These are phyloP conservation scores for Monosporascus ibericus DNA, from an alignment of 2,329 filamentous ascomycete genomes.

Conservation along the genomic window DNA sequence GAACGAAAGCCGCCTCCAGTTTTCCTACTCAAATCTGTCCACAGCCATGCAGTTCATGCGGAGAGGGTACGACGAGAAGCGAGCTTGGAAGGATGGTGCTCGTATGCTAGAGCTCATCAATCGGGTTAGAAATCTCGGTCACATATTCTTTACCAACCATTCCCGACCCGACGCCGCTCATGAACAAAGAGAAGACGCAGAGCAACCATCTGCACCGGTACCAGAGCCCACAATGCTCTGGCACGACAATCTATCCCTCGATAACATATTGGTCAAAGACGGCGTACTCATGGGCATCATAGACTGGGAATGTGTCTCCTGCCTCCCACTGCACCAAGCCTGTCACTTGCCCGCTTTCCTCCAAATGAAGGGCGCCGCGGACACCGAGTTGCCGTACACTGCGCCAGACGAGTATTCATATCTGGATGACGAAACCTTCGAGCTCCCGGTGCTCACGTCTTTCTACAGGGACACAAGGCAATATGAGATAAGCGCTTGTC, in stretches of 20 bases:
- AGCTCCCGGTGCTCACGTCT: neutral
- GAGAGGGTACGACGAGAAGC: constrained; percentile 1
- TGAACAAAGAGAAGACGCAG: neutral
- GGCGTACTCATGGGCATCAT: constrained; percentile 24
- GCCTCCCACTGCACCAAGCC: constrained; percentile 23
- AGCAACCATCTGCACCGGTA: neutral
- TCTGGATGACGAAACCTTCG: neutral
- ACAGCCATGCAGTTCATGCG: neutral
- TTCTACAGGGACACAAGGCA: constrained; percentile 14
- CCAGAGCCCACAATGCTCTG: constrained; percentile 20
- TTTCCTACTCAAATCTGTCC: constrained; percentile 13
- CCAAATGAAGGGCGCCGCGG: constrained; percentile 2
- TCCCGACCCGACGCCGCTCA: neutral
- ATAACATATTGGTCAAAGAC: constrained; percentile 28
- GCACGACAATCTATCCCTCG: constrained; percentile 24
- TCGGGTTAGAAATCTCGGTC: constrained; percentile 14
- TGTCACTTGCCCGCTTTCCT: constrained; percentile 27
- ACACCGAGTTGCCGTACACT: constrained; percentile 5
- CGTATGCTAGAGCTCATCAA: constrained; percentile 11
- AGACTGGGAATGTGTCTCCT: constrained; percentile 29
- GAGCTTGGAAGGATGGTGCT: neutral
- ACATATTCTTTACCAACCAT: constrained; percentile 8
- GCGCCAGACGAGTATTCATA: constrained; percentile 1
- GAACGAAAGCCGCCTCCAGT: constrained; percentile 12
- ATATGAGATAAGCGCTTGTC: constrained; percentile 20